These are phyloP conservation scores for Tolypocladium ovalisporum DNA, from an alignment of 2,329 filamentous ascomycete genomes.

Conservation along the genomic window DNA sequence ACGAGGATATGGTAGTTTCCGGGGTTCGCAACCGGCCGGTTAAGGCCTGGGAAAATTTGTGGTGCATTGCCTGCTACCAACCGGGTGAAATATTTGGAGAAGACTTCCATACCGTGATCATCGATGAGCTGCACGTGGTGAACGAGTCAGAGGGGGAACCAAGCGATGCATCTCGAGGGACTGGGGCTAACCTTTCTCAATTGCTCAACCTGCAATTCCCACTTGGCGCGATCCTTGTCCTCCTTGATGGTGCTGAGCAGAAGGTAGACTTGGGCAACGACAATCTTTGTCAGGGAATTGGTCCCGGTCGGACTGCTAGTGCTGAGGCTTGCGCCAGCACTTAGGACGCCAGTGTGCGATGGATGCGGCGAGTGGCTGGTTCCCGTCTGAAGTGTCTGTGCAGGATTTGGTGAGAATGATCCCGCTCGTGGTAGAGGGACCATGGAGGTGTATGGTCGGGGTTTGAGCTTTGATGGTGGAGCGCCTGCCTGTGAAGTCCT, in stretches of 20 bases:
- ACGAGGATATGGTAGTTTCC: conserved; percentile 77
- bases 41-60: conserved; percentile 77
- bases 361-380: conserved; percentile 44
- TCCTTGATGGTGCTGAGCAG: conserved; percentile 91
- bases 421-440: conserved; percentile 50
- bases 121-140: conserved; percentile 61
- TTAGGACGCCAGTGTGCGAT: conserved; percentile 44
- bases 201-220: conserved; percentile 83
- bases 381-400: conserved; percentile 46
- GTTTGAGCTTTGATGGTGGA: conserved; percentile 18
- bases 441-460: conserved; percentile 35
- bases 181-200: conserved; percentile 69
- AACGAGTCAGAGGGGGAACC: conserved; percentile 8
- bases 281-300: conserved; percentile 76
- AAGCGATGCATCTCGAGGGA: neutral
- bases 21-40: conserved; percentile 60
- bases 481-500: conserved; percentile 24
- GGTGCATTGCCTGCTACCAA: conserved; percentile 83
- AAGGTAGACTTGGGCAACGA: conserved; percentile 89
- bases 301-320: conserved; percentile 52
- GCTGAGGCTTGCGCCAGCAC: conserved; percentile 50
- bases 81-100: conserved; percentile 88
- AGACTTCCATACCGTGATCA: conserved; percentile 99
- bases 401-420: conserved; percentile 54
- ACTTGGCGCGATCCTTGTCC: conserved; percentile 83